Evolutionary conservation across 2,329 filamentous ascomycete genomes (phyloP).

Genomic region (Trichophaea hybrida): DNA sequence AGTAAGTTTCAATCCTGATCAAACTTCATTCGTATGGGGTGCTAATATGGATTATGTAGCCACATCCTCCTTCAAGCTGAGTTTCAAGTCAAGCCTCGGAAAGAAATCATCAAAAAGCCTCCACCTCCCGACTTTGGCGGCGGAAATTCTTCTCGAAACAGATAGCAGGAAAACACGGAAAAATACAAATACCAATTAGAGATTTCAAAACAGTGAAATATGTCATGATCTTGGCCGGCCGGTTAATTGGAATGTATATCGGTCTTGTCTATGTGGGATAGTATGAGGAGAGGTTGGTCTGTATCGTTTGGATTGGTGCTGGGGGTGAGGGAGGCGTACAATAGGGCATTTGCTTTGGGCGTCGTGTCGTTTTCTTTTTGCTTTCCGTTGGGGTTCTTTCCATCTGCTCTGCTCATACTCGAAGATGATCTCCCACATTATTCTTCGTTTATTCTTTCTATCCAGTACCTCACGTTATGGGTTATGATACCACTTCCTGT

Average conservation of each 20-base stretch:
- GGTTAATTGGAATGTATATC: not conserved
- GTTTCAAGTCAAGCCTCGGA: conserved; percentile 75
- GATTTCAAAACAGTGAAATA: not conserved
- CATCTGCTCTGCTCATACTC: not conserved
- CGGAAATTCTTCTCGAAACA: conserved; percentile 13
- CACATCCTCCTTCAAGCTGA: conserved; percentile 82
- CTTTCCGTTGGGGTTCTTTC: conserved; percentile 16
- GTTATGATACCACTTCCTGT: not conserved
- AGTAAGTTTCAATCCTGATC: conserved; percentile 32
- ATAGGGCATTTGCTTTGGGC: conserved; percentile 35
- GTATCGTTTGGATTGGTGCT: not conserved
- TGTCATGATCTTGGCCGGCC: not conserved
- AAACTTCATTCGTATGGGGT: not conserved
- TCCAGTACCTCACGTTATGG: not conserved
- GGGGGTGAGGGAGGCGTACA: conserved; percentile 28
- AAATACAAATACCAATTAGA: not conserved
- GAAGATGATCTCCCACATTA: not conserved
- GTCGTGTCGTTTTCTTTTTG: conserved; percentile 29
- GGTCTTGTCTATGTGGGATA: conserved; percentile 8
- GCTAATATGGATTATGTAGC: conserved; percentile 19
- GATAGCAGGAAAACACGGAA: conserved; percentile 1
- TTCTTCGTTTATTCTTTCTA: not conserved
- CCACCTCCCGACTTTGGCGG: conserved; percentile 33
- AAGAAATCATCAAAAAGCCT: conserved; percentile 52
- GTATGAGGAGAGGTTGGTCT: not conserved